Base-by-base conservation (phyloP, 2,329 filamentous ascomycete species). In the Venturia oleaginea region DNA sequence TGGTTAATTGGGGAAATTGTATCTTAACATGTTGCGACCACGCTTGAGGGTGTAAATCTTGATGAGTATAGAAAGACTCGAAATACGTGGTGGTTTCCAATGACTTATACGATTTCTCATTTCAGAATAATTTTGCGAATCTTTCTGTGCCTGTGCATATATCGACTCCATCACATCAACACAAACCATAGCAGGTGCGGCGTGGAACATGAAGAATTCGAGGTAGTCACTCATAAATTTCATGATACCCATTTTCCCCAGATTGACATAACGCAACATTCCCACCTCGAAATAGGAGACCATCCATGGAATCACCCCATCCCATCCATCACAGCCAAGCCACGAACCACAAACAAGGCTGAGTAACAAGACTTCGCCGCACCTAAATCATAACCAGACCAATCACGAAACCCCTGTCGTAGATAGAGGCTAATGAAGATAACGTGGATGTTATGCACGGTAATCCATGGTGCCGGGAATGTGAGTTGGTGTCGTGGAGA, bases 371-470 rank as follows among this genome's bases (percentile, higher is more conserved):
- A 22, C 46, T 15, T 15, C 46, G 4, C 46, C 46, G 42, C 46
- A 22, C 22, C 13, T 22, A 17, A 22, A 24, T 27, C 59, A 11
- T 4, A 60, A 22, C 15, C 54, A 24, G 27, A 22, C 59, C 51
- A 57, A 34, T 57, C 19, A 19, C 15, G 19, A 34, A 57, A 1
- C 2, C 4, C 24, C 51, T 30, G 24, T 17, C 3, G 8, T 3
- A 24, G 37, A 60, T 7, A 4, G n/a, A 22, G n/a, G 59, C 22
- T 43, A 60, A 43, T 27, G 10, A 10, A 60, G 59, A 60, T 60
- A 60, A 60, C 59, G 59, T 60, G 59, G 40, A 15, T 60, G 22
- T 4, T n/a, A 60, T 60, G 37, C 32, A 60, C 34, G 59, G 59
- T 40, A 27, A 43, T 40, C 59, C 59, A 27, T 40, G n/a, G 37